Conservation (phyloP, 352 stramenopile species). For the Phytophthora vignae region DNA sequence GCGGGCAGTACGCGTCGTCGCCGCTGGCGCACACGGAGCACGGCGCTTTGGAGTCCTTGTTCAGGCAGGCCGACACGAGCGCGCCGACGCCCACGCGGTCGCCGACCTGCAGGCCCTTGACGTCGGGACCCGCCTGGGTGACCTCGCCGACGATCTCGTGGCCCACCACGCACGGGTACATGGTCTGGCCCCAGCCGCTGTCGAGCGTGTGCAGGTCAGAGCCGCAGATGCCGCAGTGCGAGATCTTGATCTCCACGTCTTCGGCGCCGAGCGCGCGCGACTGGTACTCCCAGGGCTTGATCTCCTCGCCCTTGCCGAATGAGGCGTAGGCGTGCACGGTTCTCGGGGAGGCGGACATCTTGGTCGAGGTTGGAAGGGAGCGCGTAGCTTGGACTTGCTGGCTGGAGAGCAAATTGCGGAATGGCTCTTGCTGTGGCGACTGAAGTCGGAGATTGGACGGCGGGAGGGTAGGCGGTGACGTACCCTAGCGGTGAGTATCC, state of each 20-base stretch:
- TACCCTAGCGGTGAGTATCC: too few relatives aligned
- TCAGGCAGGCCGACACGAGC: too few relatives aligned
- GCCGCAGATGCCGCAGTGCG: slow-evolving; percentile 35
- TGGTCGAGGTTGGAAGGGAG: too few relatives aligned
- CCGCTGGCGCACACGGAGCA: slow-evolving; percentile 68
- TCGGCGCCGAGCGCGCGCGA: too few relatives aligned
- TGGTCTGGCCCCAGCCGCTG: slow-evolving; percentile 32
- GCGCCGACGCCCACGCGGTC: too few relatives aligned
- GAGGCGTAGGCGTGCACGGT: slow-evolving; percentile 45
- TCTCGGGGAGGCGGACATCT: slow-evolving; percentile 32
- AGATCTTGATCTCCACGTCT: slow-evolving; percentile 1
- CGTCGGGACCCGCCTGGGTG: background rate
- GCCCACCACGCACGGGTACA: slow-evolving; percentile 54
- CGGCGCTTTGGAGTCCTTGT: slow-evolving; percentile 44
- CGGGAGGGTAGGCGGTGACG: too few relatives aligned
- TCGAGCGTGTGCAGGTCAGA: slow-evolving; percentile 34
- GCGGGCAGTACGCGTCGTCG: slow-evolving; percentile 71
- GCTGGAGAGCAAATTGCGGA: too few relatives aligned
- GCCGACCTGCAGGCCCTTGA: too few relatives aligned
- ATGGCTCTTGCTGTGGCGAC: too few relatives aligned
- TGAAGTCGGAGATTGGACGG: too few relatives aligned
- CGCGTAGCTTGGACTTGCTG: too few relatives aligned
- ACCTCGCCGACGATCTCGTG: slow-evolving; percentile 50
- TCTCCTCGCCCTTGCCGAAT: slow-evolving; percentile 39
- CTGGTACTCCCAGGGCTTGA: slow-evolving; percentile 53